Conservation (phyloP, 1,284 basidiomycete species). For the Trichosporon sp. region DNA sequence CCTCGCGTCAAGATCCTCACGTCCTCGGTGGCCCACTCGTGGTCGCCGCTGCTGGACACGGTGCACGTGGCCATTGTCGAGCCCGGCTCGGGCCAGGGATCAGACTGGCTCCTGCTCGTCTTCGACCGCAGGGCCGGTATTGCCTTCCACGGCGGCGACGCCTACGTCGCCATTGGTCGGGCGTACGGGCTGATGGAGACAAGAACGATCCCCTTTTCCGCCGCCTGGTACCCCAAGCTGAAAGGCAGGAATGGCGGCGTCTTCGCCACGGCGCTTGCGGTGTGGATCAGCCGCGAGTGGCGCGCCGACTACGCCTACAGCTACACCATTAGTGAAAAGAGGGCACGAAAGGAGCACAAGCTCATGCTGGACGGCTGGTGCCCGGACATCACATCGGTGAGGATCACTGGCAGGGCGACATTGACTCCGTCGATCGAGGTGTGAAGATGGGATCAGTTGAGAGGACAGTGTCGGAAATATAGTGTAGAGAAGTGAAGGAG, state of each 20-base stretch:
- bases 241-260: not conserved
- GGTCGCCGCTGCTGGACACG: not conserved
- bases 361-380: not conserved
- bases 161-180: too few relatives aligned
- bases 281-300: not conserved
- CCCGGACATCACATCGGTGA: not conserved
- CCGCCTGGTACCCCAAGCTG: not conserved
- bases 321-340: not conserved
- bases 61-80: not conserved
- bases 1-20: not conserved
- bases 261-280: not conserved
- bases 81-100: too few relatives aligned
- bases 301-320: not conserved
- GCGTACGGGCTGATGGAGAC: too few relatives aligned
- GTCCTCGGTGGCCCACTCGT: not conserved
- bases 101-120: not conserved
- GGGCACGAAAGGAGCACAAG: not conserved
- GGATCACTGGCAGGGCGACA: not conserved
- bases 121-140: not conserved
- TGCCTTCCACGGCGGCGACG: not conserved
- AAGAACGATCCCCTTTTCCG: not conserved
- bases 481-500: too few relatives aligned
- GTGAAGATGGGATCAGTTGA: too few relatives aligned
- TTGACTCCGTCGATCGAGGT: too few relatives aligned
- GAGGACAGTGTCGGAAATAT: too few relatives aligned